Conservation (phyloP, 2,329 filamentous ascomycete species). For the Claviceps capensis region DNA sequence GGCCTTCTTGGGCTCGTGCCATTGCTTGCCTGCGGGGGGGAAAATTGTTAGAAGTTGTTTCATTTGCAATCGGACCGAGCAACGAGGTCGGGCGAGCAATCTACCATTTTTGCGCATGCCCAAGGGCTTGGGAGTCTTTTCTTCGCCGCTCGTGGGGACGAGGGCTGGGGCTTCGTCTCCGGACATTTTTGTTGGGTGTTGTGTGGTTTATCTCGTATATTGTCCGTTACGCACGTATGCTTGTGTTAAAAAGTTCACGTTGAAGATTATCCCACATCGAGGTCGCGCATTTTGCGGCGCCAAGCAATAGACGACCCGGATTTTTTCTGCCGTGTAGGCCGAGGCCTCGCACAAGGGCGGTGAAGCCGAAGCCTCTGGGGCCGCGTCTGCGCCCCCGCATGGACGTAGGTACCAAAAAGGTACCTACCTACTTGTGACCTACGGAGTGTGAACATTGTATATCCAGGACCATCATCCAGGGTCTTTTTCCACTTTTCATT, state of each 20-base stretch:
- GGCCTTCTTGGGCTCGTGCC: constrained; percentile 70
- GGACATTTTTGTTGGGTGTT: not conserved
- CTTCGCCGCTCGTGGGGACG: constrained; percentile 10
- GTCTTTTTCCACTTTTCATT: not conserved
- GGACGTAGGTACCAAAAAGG: not conserved
- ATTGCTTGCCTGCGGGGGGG: constrained; percentile 66
- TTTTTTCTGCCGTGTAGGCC: constrained; percentile 3
- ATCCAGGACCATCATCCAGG: not conserved
- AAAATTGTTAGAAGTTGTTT: constrained; percentile 5
- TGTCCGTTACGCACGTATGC: not conserved
- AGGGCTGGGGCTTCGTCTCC: constrained; percentile 1
- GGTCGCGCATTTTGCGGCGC: not conserved
- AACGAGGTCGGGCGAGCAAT: constrained; percentile 8
- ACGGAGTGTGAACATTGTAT: too few species aligned
- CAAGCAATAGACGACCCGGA: not conserved
- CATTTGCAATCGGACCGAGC: not conserved
- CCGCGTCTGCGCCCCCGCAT: too few species aligned
- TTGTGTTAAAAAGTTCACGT: not conserved
- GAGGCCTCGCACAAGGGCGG: not conserved
- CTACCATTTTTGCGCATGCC: constrained; percentile 79
- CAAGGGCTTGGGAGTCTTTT: constrained; percentile 26
- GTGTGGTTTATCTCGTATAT: not conserved
- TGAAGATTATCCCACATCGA: not conserved
- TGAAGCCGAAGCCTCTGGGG: not conserved
- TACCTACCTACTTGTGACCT: too few species aligned